These are phyloP conservation scores for Cochlearia excelsa DNA, from an alignment of 345 rosid genomes.

Conservation along the genomic window DNA sequence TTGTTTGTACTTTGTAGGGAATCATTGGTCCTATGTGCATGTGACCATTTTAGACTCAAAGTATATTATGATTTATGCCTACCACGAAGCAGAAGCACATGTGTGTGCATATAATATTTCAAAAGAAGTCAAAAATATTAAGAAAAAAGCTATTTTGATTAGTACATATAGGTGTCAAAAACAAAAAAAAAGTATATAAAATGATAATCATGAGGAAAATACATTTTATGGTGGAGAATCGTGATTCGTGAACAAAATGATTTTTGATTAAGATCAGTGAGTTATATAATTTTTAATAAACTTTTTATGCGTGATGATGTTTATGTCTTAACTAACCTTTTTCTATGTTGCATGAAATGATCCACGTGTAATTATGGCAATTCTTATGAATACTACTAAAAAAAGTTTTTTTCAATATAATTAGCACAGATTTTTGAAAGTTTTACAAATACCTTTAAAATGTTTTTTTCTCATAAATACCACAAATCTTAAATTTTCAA, in stretches of 20 bases:
- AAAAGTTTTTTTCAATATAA: too few relatives aligned
- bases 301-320: conserved; percentile 9
- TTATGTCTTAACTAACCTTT: not conserved
- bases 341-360: conserved; percentile 2
- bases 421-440: too few relatives aligned
- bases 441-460: too few relatives aligned
- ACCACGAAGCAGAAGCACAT: conserved; percentile 24
- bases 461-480: too few relatives aligned
- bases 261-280: too few relatives aligned
- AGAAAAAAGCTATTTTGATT: too few relatives aligned
- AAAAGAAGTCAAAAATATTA: not conserved
- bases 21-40: conserved; percentile 31
- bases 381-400: too few relatives aligned
- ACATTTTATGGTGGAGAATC: conserved; percentile 16
- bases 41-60: conserved; percentile 23
- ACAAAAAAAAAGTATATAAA: too few relatives aligned
- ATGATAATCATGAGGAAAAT: not conserved
- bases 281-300: too few relatives aligned
- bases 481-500: too few relatives aligned
- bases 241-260: conserved; percentile 6
- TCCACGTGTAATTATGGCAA: conserved; percentile 21
- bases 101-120: conserved; percentile 1
- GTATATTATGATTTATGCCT: not conserved
- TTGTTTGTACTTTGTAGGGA: conserved; percentile 16
- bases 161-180: too few relatives aligned